Evolutionary conservation across 2,329 filamentous ascomycete genomes (phyloP), one percentile per base, ranked within the genome.

Genomic region (Fusarium illudens): DNA sequence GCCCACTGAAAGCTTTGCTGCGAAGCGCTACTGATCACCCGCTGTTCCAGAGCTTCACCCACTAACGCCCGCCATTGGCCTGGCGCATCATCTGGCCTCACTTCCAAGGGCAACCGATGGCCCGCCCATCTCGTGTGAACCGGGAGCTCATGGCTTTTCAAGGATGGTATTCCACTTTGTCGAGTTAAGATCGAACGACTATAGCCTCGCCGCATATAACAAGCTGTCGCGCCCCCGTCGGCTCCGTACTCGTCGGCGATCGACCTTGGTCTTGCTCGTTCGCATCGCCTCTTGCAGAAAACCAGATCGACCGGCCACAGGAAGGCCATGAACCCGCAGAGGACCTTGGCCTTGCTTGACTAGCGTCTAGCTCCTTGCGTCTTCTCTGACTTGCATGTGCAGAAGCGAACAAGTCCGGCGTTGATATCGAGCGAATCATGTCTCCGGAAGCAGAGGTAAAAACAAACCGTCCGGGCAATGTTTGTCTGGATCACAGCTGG

Each of bases 331-430:
- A 71, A 71, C 69, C 67, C 54, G 67, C 69, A 68, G 52, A 57
- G 55, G 33, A 53, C 53, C 19, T 52, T 53, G 60, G 58, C 60
- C 64, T 60, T 58, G 50, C 65, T 58, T 58, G 52, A 56, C 64
- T 64, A 50, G 65, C 60, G 51, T 62, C 42, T 49, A 56, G 29
- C 62, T 72, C 49, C 67, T 65, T 72, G 64, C 70, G 58, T 68
- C 54, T 49, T 58, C 22, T 63, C 49, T 72, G 54, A 65, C 67
- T 60, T 72, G 70, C 70, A 72, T 72, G 67, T 72, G 70, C 70
- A 68, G 64, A 55, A 55, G 46, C 29, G 32, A 61, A 32, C 62
- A 61, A 63, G 46, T 19, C 59, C 32, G 51, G 50, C 36, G 17
- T 49, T 63, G 63, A 56, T 39, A 60, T 67, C 48, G 58, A 64